These are phyloP conservation scores for Ormosia semicastrata DNA, from an alignment of 306 rosid genomes.

Conservation along the genomic window DNA sequence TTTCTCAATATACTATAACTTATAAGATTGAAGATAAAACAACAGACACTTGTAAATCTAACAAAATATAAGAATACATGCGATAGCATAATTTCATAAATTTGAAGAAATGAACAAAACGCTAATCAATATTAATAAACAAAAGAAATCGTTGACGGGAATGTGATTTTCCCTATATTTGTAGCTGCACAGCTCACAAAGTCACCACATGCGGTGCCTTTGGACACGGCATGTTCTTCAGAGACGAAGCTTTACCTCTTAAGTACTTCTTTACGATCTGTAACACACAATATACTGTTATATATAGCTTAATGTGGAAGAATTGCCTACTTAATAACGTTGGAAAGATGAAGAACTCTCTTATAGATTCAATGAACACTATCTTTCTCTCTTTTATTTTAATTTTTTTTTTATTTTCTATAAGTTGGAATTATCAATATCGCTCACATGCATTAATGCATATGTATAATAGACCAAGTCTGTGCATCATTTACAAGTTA, in stretches of 20 bases:
- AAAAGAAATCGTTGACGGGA: background rate
- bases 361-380: background rate
- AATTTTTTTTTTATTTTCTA: too few species aligned
- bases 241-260: background rate
- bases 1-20: too few species aligned
- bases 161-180: background rate
- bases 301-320: background rate
- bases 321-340: background rate
- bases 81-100: background rate
- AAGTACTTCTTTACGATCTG: background rate
- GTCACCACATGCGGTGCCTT: background rate
- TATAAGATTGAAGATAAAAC: too few species aligned
- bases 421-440: too few species aligned
- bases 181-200: background rate
- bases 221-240: constrained; percentile 14
- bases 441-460: too few species aligned
- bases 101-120: background rate
- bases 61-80: background rate
- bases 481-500: too few species aligned
- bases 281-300: background rate
- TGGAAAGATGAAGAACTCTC: background rate
- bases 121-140: background rate
- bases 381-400: background rate
- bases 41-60: too few species aligned
- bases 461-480: too few species aligned